These are phyloP conservation scores for Salix koriyanagi DNA, from an alignment of 345 rosid genomes.

Conservation along the genomic window DNA sequence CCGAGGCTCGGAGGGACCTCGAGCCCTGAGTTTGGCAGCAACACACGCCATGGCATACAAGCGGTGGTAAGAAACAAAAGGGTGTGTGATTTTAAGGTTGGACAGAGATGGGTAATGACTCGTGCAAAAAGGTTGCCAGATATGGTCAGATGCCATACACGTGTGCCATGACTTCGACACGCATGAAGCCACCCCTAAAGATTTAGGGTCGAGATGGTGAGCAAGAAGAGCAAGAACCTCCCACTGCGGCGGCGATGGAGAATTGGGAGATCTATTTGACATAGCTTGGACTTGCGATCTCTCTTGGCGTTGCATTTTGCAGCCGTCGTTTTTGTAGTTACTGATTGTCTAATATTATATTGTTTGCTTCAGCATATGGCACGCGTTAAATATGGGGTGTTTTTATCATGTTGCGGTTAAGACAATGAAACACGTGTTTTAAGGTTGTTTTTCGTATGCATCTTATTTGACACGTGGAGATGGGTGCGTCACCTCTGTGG, in stretches of 20 bases:
- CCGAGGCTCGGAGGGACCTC: constrained; percentile 24
- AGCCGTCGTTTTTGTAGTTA: too few species aligned
- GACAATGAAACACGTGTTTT: not conserved
- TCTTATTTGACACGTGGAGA: not conserved
- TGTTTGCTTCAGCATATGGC: not conserved
- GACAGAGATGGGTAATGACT: constrained; percentile 35
- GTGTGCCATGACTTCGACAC: constrained; percentile 39
- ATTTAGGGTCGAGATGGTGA: constrained; percentile 39
- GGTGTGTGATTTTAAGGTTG: constrained; percentile 26
- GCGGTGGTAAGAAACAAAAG: constrained; percentile 28
- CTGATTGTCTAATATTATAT: too few species aligned
- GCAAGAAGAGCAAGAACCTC: constrained; percentile 36
- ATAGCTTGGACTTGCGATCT: not conserved
- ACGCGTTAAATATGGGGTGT: not conserved
- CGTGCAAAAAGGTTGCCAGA: constrained; percentile 38
- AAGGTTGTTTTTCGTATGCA: not conserved
- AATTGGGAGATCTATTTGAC: not conserved
- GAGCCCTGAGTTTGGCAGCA: constrained; percentile 30
- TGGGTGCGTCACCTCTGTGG: not conserved
- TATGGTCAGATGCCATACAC: constrained; percentile 40
- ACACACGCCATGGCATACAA: constrained; percentile 28
- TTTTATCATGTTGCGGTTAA: not conserved
- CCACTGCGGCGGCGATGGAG: constrained; percentile 27
- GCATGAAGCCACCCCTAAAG: constrained; percentile 44
- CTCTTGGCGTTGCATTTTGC: not conserved